Evolutionary conservation across 306 rosid species (phyloP), one percentile per base, ranked within the genome.

Genomic region (Arachis hypogaea): DNA sequence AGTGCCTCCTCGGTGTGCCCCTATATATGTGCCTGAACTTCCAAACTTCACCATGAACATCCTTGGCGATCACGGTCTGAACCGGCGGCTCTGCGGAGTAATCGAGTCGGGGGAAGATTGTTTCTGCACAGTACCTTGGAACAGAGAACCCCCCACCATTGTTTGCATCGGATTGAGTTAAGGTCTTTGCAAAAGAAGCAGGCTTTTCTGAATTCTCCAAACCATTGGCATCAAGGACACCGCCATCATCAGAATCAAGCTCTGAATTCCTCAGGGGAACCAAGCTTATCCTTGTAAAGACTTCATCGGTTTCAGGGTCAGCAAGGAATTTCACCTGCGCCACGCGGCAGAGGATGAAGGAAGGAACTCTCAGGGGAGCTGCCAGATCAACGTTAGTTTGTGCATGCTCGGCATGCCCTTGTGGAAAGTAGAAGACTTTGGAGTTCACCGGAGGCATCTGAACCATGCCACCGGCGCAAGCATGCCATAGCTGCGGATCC

Each of bases 91-190:
- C 98, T 0, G 99, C 96, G 22, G 96, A 72, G 87, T 92, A 92
- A 82, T 94, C 98, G 51, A 94, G 73, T 68, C 89, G 82, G 0
- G 99, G 99, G 16, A 94, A 94, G 58, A 94, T 90, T 0, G 99
- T 94, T 71, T 94, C 99, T 0, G 99, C 99, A 30, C 99, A 94
- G 82, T 94, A 94, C 69, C 99, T 79, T 0, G 99, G 99, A 58
- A 94, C 99, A 0, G 99, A 94, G 73, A 94, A 94, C 0, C 99
- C 99, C 8, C 99, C 99, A 40, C 99, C 99, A 67, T 94, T 94
- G 84, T 94, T 94, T 14, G 99, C 97, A 60, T 94, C 99, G 3
- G 99, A 94, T 74, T 92, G 99, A 11, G 99, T 94, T 22, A 94
- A 76, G 33, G 99, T 94, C 85, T 94, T 94, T 0, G 99, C 96